A percentile compares a stretch with the other conserved stretches of the same genome.
Evolutionary conservation across 2,329 filamentous ascomycete genomes (phyloP).

Genomic region (Basipetospora chlamydospora): DNA sequence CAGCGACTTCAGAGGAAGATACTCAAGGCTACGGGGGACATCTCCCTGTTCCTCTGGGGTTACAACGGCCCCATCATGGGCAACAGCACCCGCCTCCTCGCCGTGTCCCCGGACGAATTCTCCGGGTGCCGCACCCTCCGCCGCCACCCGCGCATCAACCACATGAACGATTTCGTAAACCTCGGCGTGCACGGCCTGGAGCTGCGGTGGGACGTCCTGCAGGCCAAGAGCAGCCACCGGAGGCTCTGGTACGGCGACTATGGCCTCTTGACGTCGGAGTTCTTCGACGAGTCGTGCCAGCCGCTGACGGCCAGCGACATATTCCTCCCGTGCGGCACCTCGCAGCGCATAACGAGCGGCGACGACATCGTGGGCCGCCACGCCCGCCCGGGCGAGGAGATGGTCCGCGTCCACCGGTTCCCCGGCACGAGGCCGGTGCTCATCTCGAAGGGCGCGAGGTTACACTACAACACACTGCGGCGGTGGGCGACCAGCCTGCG

Average conservation of each 20-base stretch:
- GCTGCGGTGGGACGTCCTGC: not conserved
- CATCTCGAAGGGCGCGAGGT: not conserved
- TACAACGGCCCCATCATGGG: conserved; percentile 2
- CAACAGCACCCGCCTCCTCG: conserved; percentile 1
- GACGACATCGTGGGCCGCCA: not conserved
- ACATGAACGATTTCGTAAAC: conserved; percentile 1
- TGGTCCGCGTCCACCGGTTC: not conserved
- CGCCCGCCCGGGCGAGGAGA: too few species aligned
- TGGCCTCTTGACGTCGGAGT: not conserved
- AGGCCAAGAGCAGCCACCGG: not conserved
- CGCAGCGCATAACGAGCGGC: not conserved
- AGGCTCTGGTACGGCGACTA: not conserved
- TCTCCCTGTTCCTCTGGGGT: conserved; percentile 2
- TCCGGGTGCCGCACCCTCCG: conserved; percentile 6
- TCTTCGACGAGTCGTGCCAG: not conserved
- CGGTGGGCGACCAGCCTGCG: too few species aligned
- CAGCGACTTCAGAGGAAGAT: conserved; percentile 19
- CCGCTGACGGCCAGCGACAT: not conserved
- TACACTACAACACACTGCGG: not conserved
- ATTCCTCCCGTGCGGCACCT: not conserved
- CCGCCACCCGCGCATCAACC: not conserved
- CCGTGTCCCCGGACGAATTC: conserved; percentile 3
- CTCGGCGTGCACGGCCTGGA: not conserved
- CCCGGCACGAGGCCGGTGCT: conserved; percentile 1
- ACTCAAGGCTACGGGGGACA: conserved; percentile 16